phyloP scores from a whole-genome alignment of 2,329 filamentous ascomycete species.

The Pseudodiploospora longispora region DNA sequence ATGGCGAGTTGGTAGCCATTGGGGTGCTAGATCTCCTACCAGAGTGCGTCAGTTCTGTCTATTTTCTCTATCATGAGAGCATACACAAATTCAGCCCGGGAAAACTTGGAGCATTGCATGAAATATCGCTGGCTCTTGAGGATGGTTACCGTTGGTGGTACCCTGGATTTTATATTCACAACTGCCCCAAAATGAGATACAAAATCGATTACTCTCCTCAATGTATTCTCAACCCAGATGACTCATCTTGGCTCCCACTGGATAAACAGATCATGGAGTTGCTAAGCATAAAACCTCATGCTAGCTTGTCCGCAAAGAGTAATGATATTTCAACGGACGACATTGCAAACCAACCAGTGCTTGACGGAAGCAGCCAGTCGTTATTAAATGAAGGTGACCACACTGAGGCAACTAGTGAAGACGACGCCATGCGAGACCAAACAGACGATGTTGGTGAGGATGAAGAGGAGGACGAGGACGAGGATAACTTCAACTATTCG shows the following conservation, averaged over 20 bases:
- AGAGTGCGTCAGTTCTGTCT: conserved; percentile 70
- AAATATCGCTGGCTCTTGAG: conserved; percentile 63
- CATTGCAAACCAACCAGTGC: background rate
- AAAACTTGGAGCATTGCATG: conserved; percentile 66
- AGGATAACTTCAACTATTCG: conserved; percentile 17
- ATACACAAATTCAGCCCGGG: conserved; percentile 63
- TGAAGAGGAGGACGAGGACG: conserved; percentile 13
- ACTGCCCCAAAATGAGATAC: conserved; percentile 75
- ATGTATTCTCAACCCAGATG: conserved; percentile 63
- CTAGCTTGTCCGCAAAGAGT: conserved; percentile 31
- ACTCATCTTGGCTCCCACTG: conserved; percentile 53
- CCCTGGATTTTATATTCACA: conserved; percentile 74
- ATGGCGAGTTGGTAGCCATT: conserved; percentile 67
- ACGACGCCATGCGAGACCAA: background rate
- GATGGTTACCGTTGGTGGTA: conserved; percentile 70
- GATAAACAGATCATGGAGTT: conserved; percentile 41
- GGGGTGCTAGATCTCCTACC: conserved; percentile 71
- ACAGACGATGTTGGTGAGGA: conserved; percentile 6
- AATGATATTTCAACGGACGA: conserved; percentile 1
- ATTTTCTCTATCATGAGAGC: conserved; percentile 74
- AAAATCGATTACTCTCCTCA: conserved; percentile 74
- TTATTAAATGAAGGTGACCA: background rate
- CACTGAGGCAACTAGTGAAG: background rate
- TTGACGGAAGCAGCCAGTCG: background rate
- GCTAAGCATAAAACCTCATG: conserved; percentile 49